Evolutionary conservation across 192 early-diverging fungal genomes (phyloP).

Genomic region (Pecoramyces ruminantium): DNA sequence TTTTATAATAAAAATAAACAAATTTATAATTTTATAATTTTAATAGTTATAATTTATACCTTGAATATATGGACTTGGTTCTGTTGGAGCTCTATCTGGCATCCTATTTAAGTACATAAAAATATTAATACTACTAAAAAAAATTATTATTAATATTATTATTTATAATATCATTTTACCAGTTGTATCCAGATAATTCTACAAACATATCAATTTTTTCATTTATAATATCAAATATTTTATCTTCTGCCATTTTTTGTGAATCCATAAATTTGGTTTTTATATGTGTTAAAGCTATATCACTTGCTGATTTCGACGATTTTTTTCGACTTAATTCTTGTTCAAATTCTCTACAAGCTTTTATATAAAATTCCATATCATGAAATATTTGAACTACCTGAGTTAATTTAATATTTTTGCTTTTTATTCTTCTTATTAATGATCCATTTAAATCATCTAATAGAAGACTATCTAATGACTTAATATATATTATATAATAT

Average conservation of each 20-base stretch:
- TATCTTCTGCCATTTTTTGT: conserved; percentile 50
- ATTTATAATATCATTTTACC: conserved; percentile 17
- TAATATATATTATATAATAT: neutral
- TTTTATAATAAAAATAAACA: too few species aligned
- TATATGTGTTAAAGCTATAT: conserved; percentile 36
- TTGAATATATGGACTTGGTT: conserved; percentile 53
- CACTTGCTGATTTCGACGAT: conserved; percentile 33
- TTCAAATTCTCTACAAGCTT: conserved; percentile 57
- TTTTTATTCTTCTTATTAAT: conserved; percentile 42
- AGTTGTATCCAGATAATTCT: conserved; percentile 69
- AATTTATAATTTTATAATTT: neutral
- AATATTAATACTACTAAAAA: neutral
- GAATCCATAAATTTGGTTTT: conserved; percentile 51
- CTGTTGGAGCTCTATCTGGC: conserved; percentile 17
- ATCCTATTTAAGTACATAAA: conserved; percentile 21
- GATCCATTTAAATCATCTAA: conserved; percentile 51
- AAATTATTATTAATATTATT: neutral
- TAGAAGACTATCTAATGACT: conserved; percentile 48
- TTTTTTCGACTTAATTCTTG: conserved; percentile 46
- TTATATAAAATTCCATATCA: conserved; percentile 60
- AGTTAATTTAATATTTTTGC: conserved; percentile 46
- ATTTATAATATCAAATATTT: conserved; percentile 62
- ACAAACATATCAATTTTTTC: conserved; percentile 66
- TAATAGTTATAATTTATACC: conserved; percentile 14
- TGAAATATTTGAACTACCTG: conserved; percentile 72